These are phyloP conservation scores for Lagenaria siceraria DNA, from an alignment of 306 rosid species.

Conservation along the genomic window DNA sequence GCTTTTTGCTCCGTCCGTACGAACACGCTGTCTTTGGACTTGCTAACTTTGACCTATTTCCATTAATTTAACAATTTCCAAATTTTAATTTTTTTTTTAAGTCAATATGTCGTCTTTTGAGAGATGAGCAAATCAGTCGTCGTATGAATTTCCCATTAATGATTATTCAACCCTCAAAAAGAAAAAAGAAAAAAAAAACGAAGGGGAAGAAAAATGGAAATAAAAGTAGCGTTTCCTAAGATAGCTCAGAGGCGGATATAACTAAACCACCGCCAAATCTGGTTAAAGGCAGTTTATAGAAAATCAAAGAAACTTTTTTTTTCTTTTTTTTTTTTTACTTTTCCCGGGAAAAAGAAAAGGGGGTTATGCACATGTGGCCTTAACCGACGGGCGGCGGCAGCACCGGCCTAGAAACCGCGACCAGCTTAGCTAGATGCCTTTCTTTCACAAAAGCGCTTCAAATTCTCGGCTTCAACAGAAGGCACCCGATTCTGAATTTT, in stretches of 20 bases:
- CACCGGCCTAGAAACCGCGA: neutral
- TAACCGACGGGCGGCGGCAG: neutral
- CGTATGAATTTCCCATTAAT: neutral
- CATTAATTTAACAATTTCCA: neutral
- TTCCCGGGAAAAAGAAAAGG: neutral
- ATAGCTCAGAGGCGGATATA: neutral
- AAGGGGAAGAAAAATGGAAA: neutral
- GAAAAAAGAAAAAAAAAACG: no score
- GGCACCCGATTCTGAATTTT: neutral
- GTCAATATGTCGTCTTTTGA: neutral
- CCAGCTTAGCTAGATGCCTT: slow-evolving; percentile 1
- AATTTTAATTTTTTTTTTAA: neutral
- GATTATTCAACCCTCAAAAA: neutral
- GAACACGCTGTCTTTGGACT: neutral
- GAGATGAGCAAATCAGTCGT: neutral
- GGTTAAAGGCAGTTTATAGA: neutral
- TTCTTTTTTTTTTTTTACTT: neutral
- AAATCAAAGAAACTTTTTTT: neutral
- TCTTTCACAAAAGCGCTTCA: slow-evolving; percentile 1
- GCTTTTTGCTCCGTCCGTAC: neutral
- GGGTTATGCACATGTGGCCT: neutral
- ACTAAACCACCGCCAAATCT: neutral
- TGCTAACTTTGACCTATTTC: neutral
- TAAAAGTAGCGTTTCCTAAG: neutral
- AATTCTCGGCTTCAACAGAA: neutral